These are phyloP conservation scores for Heliocybe sulcata DNA, from an alignment of 1,284 basidiomycete genomes.

Conservation along the genomic window DNA sequence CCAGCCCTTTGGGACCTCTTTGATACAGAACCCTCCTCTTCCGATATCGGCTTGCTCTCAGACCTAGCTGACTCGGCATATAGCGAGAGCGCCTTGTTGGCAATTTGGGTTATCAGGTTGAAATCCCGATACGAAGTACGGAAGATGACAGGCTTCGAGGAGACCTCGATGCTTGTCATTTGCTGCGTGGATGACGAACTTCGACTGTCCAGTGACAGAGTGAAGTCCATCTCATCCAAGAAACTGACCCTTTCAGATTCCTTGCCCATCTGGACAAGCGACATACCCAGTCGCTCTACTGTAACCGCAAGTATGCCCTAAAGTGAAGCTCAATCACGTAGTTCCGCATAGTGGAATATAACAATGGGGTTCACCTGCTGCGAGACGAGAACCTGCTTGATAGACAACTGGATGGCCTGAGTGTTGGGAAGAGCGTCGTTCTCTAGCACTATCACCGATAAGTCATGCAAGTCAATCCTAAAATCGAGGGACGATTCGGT, in stretches of 20 bases:
- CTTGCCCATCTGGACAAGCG: slow-evolving; percentile 84
- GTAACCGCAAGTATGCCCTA: slow-evolving; percentile 82
- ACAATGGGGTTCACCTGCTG: slow-evolving; percentile 61
- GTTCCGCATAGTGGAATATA: background rate
- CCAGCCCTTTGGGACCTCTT: background rate
- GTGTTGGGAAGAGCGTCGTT: slow-evolving; percentile 77
- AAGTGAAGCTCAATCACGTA: background rate
- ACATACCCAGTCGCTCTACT: slow-evolving; percentile 88
- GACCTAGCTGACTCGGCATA: slow-evolving; percentile 26
- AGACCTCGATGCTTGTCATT: slow-evolving; percentile 81
- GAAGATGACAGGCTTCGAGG: slow-evolving; percentile 82
- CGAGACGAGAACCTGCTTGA: slow-evolving; percentile 85
- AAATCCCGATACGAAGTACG: slow-evolving; percentile 93
- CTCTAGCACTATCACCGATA: slow-evolving; percentile 87
- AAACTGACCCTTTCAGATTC: slow-evolving; percentile 83
- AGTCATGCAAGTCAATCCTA: slow-evolving; percentile 88
- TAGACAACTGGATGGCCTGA: slow-evolving; percentile 82
- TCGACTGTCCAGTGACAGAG: slow-evolving; percentile 82
- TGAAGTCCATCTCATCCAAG: slow-evolving; percentile 89
- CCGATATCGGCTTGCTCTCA: slow-evolving; percentile 4
- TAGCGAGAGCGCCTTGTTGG: slow-evolving; percentile 82
- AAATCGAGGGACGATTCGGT: slow-evolving; percentile 38
- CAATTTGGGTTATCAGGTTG: slow-evolving; percentile 82
- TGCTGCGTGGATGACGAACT: slow-evolving; percentile 62
- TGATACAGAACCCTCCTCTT: slow-evolving; percentile 2